Evolutionary conservation across 1,284 basidiomycete species (phyloP).

Genomic region (Filobasidium uniguttulatum): DNA sequence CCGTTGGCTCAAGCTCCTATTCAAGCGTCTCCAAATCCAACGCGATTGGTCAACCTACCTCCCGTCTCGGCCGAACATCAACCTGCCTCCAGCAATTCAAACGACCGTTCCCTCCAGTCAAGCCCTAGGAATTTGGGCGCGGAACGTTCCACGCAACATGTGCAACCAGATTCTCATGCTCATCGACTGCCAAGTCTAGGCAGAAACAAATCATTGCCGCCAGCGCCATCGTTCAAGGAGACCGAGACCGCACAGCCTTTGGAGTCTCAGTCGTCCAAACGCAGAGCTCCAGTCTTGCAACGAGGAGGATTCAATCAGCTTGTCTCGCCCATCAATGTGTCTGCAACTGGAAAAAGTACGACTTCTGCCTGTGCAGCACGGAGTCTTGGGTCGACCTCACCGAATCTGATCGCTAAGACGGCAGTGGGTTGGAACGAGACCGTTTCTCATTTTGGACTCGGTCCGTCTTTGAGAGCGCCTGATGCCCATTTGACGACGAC

Average conservation of each 20-base stretch:
- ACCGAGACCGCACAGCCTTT: not conserved
- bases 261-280: not conserved
- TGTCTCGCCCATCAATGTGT: not conserved
- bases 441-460: not conserved
- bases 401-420: not conserved
- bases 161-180: not conserved
- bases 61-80: not conserved
- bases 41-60: not conserved
- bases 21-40: not conserved
- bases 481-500: not conserved
- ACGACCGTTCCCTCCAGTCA: not conserved
- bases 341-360: not conserved
- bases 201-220: not conserved
- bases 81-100: not conserved
- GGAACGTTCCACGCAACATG: slow-evolving; percentile 6
- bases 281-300: slow-evolving; percentile 31
- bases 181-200: slow-evolving; percentile 1
- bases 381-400: not conserved
- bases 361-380: not conserved
- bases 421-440: not conserved
- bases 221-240: not conserved
- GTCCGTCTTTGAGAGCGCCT: not conserved
- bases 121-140: slow-evolving; percentile 5
- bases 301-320: slow-evolving; percentile 29
- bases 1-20: slow-evolving; percentile 14